phyloP scores from a whole-genome alignment of 371 early-diverging fungal species.

The Aphelidium insulamus region DNA sequence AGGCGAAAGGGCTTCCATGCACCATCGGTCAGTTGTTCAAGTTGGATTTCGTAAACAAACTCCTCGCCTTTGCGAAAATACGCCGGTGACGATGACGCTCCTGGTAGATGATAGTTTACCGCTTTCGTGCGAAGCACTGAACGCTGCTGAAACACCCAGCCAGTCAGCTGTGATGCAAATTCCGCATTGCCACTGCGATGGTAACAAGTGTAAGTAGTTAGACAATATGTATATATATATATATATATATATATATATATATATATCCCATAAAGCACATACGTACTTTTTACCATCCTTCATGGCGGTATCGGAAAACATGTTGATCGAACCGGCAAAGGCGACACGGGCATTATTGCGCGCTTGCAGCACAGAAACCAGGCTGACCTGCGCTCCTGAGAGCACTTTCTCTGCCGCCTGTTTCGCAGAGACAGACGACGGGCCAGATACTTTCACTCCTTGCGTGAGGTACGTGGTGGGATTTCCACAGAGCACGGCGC shows the following conservation, averaged over 20 bases:
- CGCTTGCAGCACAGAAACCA: constrained; percentile 66
- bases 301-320: constrained; percentile 61
- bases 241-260: constrained; percentile 6
- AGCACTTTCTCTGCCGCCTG: constrained; percentile 8
- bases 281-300: constrained; percentile 7
- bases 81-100: too few species aligned
- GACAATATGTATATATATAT: constrained; percentile 12
- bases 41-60: too few species aligned
- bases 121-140: too few species aligned
- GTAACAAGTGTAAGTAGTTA: constrained; percentile 3
- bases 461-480: constrained; percentile 37
- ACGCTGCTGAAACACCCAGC: too few species aligned
- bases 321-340: constrained; percentile 50
- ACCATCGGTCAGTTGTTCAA: too few species aligned
- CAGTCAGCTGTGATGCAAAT: too few species aligned
- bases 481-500: constrained; percentile 34
- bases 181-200: constrained; percentile 1
- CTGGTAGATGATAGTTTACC: too few species aligned
- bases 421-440: constrained; percentile 13
- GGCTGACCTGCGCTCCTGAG: constrained; percentile 23
- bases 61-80: too few species aligned
- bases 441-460: not conserved
- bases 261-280: not conserved
- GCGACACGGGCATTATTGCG: constrained; percentile 68
- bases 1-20: too few species aligned